Evolutionary conservation across 768 basidiomycete species (phyloP).

Genomic region (Termitomyces sp.): DNA sequence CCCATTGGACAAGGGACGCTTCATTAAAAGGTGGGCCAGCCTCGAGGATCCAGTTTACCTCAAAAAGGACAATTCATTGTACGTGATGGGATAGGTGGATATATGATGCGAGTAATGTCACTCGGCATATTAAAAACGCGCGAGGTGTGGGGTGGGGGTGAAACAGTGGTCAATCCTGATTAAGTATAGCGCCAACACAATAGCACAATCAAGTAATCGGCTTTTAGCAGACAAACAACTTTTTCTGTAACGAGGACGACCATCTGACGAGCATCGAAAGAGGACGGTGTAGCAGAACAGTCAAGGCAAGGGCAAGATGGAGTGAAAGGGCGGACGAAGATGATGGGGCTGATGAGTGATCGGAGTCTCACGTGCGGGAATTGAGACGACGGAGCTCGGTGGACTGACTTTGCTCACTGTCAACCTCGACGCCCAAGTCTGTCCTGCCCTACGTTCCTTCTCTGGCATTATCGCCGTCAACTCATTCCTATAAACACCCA

Average conservation of each 20-base stretch:
- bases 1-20: too few relatives aligned
- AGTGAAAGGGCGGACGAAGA: not conserved
- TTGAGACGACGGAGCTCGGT: conserved; percentile 2
- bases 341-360: conserved; percentile 4
- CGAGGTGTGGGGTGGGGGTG: too few relatives aligned
- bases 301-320: not conserved
- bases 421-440: conserved; percentile 11
- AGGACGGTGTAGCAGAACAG: not conserved
- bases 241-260: not conserved
- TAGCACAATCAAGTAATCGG: not conserved
- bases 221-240: not conserved
- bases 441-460: conserved; percentile 5
- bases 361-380: conserved; percentile 11
- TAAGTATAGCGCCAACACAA: not conserved
- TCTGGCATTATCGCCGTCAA: conserved; percentile 10
- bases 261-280: not conserved
- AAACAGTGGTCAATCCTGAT: not conserved
- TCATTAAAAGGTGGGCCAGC: too few relatives aligned
- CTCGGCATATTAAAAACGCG: too few relatives aligned
- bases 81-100: too few relatives aligned
- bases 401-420: conserved; percentile 10
- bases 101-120: not conserved
- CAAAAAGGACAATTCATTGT: too few relatives aligned
- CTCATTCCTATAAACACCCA: conserved; percentile 14
- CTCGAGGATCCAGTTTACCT: too few relatives aligned